Evolutionary conservation across 2,329 filamentous ascomycete genomes (phyloP).

Genomic region (Hypoxylon sp.): DNA sequence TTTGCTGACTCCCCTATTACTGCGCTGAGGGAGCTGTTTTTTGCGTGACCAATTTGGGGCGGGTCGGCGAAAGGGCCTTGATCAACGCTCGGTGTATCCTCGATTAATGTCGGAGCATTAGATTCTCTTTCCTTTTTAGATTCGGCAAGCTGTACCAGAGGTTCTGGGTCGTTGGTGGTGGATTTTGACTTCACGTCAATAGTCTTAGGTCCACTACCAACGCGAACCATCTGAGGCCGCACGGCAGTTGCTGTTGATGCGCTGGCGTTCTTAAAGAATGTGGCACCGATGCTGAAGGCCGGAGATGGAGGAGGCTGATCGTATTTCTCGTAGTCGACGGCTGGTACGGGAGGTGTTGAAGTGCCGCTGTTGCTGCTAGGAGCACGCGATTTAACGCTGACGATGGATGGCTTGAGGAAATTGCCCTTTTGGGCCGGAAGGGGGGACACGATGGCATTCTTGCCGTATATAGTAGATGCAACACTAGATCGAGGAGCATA

Average conservation of each 20-base stretch:
- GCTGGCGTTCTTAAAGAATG: conserved; percentile 76
- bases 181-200: conserved; percentile 54
- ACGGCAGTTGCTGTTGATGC: conserved; percentile 70
- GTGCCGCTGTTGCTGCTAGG: conserved; percentile 67
- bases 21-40: conserved; percentile 66
- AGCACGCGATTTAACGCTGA: conserved; percentile 85
- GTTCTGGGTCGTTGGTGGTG: conserved; percentile 38
- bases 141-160: conserved; percentile 40
- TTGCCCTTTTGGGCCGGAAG: conserved; percentile 84
- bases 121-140: conserved; percentile 56
- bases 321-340: conserved; percentile 76
- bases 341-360: conserved; percentile 78
- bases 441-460: conserved; percentile 87
- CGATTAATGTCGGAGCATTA: conserved; percentile 64
- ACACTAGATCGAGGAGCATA: conserved; percentile 79
- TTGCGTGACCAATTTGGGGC: conserved; percentile 57
- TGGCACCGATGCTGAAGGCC: conserved; percentile 77
- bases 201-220: conserved; percentile 63
- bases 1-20: conserved; percentile 69
- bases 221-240: conserved; percentile 72
- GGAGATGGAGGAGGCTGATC: conserved; percentile 61
- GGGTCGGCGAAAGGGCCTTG: conserved; percentile 74
- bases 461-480: conserved; percentile 93
- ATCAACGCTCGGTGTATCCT: conserved; percentile 65
- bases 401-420: conserved; percentile 89